A percentile compares a stretch with the other conserved stretches of the same genome.
Evolutionary conservation across 345 rosid genomes (phyloP).

Genomic region (Leavenworthia alabamica): DNA sequence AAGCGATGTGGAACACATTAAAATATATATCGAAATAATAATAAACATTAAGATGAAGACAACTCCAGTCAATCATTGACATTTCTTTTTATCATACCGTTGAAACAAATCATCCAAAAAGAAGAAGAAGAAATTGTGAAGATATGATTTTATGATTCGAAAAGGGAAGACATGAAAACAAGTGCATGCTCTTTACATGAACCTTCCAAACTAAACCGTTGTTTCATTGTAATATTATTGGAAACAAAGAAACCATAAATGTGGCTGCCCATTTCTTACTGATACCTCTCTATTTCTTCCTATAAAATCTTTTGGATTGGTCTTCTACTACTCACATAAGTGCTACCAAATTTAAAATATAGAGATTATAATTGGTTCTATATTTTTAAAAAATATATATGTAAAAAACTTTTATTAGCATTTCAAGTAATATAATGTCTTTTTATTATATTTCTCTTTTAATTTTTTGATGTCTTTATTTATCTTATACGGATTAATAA

Average conservation of each 20-base stretch:
- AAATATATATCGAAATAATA: neutral
- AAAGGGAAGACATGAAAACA: conserved; percentile 27
- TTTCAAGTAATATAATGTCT: neutral
- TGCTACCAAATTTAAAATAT: too few relatives aligned
- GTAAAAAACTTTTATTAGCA: neutral
- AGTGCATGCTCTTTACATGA: conserved; percentile 28
- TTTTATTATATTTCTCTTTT: neutral
- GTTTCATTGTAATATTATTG: neutral
- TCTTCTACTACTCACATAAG: too few relatives aligned
- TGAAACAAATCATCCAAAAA: neutral
- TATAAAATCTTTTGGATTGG: too few relatives aligned
- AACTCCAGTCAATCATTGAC: conserved; percentile 17
- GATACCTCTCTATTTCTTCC: neutral
- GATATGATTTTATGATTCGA: neutral
- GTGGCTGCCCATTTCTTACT: neutral
- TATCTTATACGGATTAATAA: neutral
- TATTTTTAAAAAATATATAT: too few relatives aligned
- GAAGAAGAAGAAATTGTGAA: neutral
- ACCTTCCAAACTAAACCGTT: neutral
- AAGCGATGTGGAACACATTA: conserved; percentile 6
- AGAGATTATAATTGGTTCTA: neutral
- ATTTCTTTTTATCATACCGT: neutral
- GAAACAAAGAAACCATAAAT: conserved; percentile 3
- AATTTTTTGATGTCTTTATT: neutral
- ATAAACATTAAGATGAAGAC: neutral